phyloP scores from a whole-genome alignment of 208 protist species.

The Angomonas ambiguus region DNA sequence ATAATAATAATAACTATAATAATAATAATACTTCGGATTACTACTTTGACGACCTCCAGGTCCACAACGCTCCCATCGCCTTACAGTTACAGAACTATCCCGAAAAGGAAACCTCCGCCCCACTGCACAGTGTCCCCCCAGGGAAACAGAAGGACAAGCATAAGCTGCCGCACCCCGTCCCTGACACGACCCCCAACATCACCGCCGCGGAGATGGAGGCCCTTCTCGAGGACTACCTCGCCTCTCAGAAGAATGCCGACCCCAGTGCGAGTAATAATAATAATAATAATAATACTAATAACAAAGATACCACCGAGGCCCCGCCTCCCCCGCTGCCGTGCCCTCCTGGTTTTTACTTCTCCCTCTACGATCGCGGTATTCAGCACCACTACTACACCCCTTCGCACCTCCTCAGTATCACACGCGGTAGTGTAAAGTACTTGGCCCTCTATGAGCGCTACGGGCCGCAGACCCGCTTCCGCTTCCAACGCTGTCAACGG shows the following conservation, averaged over 20 bases:
- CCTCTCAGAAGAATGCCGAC: constrained; percentile 2
- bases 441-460: constrained; percentile 36
- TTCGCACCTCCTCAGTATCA: constrained; percentile 51
- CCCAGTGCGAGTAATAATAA: no score
- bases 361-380: constrained; percentile 52
- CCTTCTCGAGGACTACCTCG: constrained; percentile 11
- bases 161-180: not conserved
- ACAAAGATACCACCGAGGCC: no score
- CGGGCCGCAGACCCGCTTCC: constrained; percentile 47
- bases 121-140: no score
- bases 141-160: no score
- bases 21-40: not conserved
- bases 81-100: not conserved
- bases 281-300: no score
- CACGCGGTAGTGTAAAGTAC: constrained; percentile 57
- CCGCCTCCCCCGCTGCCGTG: no score
- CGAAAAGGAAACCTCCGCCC: no score
- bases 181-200: constrained; percentile 14
- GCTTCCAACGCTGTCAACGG: constrained; percentile 65
- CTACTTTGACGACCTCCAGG: not conserved
- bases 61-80: not conserved
- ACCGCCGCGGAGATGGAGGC: constrained; percentile 21
- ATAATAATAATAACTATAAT: not conserved
- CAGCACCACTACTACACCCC: constrained; percentile 49
- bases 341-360: constrained; percentile 30